Base-by-base conservation (phyloP, 164 flowering plant species). In the Vitis rotundifolia region DNA sequence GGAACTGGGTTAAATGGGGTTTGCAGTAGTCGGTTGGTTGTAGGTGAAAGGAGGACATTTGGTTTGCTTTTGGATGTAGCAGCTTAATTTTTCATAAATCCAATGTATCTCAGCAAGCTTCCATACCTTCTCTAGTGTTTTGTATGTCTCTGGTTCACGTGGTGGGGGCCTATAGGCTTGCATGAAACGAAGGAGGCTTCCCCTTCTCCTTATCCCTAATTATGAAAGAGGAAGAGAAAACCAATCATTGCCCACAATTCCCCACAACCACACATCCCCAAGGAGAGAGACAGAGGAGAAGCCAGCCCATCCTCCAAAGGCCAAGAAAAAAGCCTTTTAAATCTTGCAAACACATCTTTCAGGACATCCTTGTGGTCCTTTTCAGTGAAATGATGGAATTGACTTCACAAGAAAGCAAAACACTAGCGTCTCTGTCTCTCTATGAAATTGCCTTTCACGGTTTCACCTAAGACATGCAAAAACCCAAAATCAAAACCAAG, bases 241-340 rank as follows among this genome's bases (percentile, higher is more conserved):
- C 80, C 77, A 79, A 82, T 79, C 68, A 82, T 82, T 75, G 54
- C 71, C 59, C 75, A 50, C 78, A 69, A 59, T 60, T 71, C 79
- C 78, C 74, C 72, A 76, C 78, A 62, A 28, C 67, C 78, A 72
- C 75, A 61, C 70, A 70, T 63, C 68, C 16, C 52, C 55, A 71
- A 29, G 19, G 59, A 5, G 48, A 53, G 52, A 22, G 57, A 51
- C 44, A 37, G 44, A 37, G 44, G 44, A 37, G 8, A 31, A 54
- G 16, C 19, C 44, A 68, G 44, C 44, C 44, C 44, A 37, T 37
- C 6, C 44, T 37, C 44, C 44, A 37, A 5, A 53, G n/a, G n/a
- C 26, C 26, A 11, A 1, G n/a, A 53, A 37, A 37, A 37, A 37
- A 0, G 44, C 44, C 44, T 37, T 37, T 37, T 37, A 5, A 5